Percentiles rank a stretch among this genome's conserved stretches.
phyloP scores from a whole-genome alignment of 2,329 filamentous ascomycete genomes.

The Verruconis gallopava region DNA sequence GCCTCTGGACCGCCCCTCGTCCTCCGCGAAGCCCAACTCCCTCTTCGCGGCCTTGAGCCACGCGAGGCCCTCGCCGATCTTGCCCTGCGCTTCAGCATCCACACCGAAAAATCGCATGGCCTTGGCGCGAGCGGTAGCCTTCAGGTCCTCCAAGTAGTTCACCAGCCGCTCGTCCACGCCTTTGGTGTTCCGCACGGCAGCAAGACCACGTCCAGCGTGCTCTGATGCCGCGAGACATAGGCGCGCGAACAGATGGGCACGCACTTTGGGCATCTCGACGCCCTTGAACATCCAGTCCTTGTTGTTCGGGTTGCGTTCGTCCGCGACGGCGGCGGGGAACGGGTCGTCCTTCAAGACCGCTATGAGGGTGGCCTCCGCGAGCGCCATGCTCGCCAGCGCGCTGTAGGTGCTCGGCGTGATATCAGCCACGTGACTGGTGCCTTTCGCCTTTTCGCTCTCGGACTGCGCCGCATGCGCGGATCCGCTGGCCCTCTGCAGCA shows the following conservation, averaged over 20 bases:
- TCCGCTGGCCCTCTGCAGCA: constrained; percentile 59
- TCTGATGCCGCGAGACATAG: constrained; percentile 80
- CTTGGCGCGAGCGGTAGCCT: constrained; percentile 63
- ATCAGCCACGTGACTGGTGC: constrained; percentile 26
- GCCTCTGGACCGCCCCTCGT: constrained; percentile 38
- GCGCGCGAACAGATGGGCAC: constrained; percentile 75
- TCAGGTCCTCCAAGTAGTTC: constrained; percentile 63
- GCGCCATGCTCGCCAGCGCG: constrained; percentile 46
- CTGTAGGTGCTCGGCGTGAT: constrained; percentile 31
- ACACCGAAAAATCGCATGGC: constrained; percentile 85
- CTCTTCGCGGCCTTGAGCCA: constrained; percentile 71
- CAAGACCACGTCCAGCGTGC: constrained; percentile 62
- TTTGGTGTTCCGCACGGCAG: constrained; percentile 32
- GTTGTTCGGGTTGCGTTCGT: constrained; percentile 68
- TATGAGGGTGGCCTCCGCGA: constrained; percentile 80
- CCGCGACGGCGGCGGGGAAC: constrained; percentile 70
- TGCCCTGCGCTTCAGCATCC: constrained; percentile 70
- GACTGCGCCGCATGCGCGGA: constrained; percentile 56
- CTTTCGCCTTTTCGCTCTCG: constrained; percentile 30
- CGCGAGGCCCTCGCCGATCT: constrained; percentile 72
- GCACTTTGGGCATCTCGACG: constrained; percentile 75
- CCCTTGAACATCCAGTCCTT: constrained; percentile 95
- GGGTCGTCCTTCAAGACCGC: constrained; percentile 91
- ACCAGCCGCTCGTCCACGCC: constrained; percentile 51
- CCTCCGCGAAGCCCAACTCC: constrained; percentile 51